These are phyloP conservation scores for Psilocybe sp. DNA, from an alignment of 768 basidiomycete species.

Conservation along the genomic window DNA sequence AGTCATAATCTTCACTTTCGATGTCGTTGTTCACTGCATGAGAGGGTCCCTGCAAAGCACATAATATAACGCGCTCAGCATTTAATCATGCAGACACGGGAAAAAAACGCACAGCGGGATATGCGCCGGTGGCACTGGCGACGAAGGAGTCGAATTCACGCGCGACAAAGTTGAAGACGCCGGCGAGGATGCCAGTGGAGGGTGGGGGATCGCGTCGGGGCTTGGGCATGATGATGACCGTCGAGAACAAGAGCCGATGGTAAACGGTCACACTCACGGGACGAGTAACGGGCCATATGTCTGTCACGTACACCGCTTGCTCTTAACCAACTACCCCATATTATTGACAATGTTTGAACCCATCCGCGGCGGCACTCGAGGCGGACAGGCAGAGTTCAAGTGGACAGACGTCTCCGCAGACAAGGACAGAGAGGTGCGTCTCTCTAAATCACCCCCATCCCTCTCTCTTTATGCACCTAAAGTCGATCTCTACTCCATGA, in stretches of 20 bases:
- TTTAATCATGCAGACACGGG: not conserved
- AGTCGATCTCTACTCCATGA: no score
- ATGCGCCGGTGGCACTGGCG: conserved; percentile 55
- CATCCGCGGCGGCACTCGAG: conserved; percentile 83
- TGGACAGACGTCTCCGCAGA: conserved; percentile 90
- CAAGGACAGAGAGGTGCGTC: conserved; percentile 82
- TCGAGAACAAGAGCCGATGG: not conserved
- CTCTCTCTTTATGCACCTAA: no score
- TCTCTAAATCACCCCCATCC: no score
- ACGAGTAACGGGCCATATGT: not conserved
- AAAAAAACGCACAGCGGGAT: conserved; percentile 12
- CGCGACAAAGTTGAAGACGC: conserved; percentile 68
- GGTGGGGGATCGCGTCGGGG: not conserved
- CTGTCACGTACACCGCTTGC: not conserved
- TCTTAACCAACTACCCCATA: conserved; percentile 1
- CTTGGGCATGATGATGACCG: not conserved
- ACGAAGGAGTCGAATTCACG: conserved; percentile 73
- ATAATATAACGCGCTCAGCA: conserved; percentile 14
- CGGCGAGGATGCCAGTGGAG: conserved; percentile 22
- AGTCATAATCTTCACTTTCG: conserved; percentile 6
- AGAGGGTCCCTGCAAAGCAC: conserved; percentile 10
- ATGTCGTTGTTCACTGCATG: conserved; percentile 12
- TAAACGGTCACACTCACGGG: no score
- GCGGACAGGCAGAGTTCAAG: conserved; percentile 90
- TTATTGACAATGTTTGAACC: conserved; percentile 71